phyloP scores from a whole-genome alignment of 768 basidiomycete genomes.

The Podaxis sp. region DNA sequence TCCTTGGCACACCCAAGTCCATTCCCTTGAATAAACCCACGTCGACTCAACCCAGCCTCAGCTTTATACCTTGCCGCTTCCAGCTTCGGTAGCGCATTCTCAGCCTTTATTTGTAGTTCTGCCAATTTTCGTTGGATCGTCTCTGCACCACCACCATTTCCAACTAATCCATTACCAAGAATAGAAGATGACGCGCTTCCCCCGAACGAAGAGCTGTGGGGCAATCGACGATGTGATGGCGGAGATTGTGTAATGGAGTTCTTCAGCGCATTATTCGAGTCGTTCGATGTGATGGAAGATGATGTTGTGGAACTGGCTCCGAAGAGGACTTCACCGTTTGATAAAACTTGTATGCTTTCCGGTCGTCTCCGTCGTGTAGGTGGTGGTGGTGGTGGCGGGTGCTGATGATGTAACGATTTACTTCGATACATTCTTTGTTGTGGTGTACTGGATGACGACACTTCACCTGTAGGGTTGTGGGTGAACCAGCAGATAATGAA shows the following conservation, averaged over 20 bases:
- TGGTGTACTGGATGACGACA: conserved; percentile 23
- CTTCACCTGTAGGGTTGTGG: conserved; percentile 15
- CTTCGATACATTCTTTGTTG: conserved; percentile 47
- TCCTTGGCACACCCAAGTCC: neutral
- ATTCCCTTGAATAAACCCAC: conserved; percentile 48
- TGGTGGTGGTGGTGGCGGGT: conserved; percentile 28
- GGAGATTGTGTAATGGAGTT: neutral
- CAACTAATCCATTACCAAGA: no score
- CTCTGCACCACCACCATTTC: neutral
- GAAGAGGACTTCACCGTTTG: conserved; percentile 20
- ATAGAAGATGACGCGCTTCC: no score
- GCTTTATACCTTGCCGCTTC: conserved; percentile 71
- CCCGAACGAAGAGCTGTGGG: no score
- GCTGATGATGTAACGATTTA: conserved; percentile 50
- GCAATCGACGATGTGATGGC: conserved; percentile 12
- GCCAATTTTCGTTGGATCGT: conserved; percentile 43
- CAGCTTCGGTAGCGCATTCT: conserved; percentile 44
- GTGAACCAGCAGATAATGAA: conserved; percentile 15
- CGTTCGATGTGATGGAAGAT: neutral
- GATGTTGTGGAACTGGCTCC: neutral
- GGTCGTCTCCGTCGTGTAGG: conserved; percentile 54
- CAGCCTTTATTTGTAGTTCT: conserved; percentile 32
- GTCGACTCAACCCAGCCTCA: conserved; percentile 63
- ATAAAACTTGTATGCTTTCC: conserved; percentile 59
- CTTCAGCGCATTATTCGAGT: neutral